A percentile compares a stretch with the other conserved stretches of the same genome.
Conservation (phyloP, 257 asterid species). For the Anisodus acutangulus region DNA sequence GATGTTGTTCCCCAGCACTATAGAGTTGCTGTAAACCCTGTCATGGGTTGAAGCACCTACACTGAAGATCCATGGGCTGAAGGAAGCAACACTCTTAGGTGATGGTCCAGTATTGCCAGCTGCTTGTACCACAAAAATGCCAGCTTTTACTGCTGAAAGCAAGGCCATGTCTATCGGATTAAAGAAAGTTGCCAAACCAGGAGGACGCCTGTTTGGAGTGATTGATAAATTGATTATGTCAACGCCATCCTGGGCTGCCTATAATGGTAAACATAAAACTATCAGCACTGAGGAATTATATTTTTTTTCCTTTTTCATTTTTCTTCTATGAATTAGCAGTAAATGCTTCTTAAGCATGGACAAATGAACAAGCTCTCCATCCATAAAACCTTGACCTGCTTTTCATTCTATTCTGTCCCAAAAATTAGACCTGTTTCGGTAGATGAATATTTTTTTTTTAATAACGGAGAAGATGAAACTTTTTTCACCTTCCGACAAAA, state of each 20-base stretch:
- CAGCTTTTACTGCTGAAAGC: constrained; percentile 81
- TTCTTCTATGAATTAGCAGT: neutral
- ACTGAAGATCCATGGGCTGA: constrained; percentile 96
- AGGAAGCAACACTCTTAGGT: constrained; percentile 85
- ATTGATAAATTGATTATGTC: constrained; percentile 91
- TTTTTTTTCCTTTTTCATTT: neutral
- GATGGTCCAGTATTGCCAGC: constrained; percentile 99
- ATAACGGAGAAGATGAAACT: neutral
- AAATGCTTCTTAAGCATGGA: neutral
- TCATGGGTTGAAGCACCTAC: constrained; percentile 97
- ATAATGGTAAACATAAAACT: constrained; percentile 31
- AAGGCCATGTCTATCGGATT: constrained; percentile 99
- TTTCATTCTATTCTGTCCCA: neutral
- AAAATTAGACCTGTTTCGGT: neutral
- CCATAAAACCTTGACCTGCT: neutral
- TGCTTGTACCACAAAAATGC: constrained; percentile 94
- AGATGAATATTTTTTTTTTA: neutral
- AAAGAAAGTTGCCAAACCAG: constrained; percentile 95
- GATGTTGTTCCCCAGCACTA: constrained; percentile 79
- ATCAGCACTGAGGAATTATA: constrained; percentile 10
- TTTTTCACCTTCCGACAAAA: constrained; percentile 4
- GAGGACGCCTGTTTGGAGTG: constrained; percentile 98
- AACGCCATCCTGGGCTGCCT: constrained; percentile 99
- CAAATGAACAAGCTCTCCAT: constrained; percentile 11
- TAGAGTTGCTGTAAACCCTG: constrained; percentile 77